A percentile compares a stretch with the other conserved stretches of the same genome.
These are phyloP conservation scores for Neopestalotiopsis sp. DNA, from an alignment of 2,329 filamentous ascomycete genomes.

Conservation along the genomic window DNA sequence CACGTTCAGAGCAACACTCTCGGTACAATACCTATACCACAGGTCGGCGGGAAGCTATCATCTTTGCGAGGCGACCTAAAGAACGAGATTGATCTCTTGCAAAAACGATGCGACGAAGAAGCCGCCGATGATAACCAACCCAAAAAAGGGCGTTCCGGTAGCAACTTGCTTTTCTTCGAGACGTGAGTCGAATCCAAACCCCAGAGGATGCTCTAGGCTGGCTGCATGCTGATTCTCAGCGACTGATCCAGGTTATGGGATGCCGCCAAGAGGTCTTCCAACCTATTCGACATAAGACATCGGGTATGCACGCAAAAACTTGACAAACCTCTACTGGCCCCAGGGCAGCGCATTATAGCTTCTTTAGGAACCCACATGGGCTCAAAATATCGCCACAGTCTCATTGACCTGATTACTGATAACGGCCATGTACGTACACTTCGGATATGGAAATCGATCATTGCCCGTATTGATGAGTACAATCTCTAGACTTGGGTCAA, in stretches of 20 bases:
- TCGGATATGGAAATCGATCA: neutral
- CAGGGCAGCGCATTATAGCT: constrained; percentile 36
- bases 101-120: constrained; percentile 2
- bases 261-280: constrained; percentile 33
- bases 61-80: constrained; percentile 16
- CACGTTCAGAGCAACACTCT: constrained; percentile 14
- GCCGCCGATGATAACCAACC: neutral
- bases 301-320: constrained; percentile 31
- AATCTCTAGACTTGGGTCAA: constrained; percentile 34
- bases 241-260: constrained; percentile 35
- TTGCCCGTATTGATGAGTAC: neutral
- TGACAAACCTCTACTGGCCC: constrained; percentile 33
- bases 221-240: neutral
- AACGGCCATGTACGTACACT: constrained; percentile 25
- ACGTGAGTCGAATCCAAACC: neutral
- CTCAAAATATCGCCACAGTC: constrained; percentile 28
- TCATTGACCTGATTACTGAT: constrained; percentile 37
- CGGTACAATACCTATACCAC: constrained; percentile 10
- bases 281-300: constrained; percentile 36
- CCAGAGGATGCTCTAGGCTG: neutral
- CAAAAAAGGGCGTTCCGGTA: constrained; percentile 14
- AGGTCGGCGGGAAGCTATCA: constrained; percentile 12
- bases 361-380: constrained; percentile 30
- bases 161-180: constrained; percentile 28
- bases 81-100: constrained; percentile 13